These are phyloP conservation scores for Pythium brassicae DNA, from an alignment of 352 stramenopile species.

Conservation along the genomic window DNA sequence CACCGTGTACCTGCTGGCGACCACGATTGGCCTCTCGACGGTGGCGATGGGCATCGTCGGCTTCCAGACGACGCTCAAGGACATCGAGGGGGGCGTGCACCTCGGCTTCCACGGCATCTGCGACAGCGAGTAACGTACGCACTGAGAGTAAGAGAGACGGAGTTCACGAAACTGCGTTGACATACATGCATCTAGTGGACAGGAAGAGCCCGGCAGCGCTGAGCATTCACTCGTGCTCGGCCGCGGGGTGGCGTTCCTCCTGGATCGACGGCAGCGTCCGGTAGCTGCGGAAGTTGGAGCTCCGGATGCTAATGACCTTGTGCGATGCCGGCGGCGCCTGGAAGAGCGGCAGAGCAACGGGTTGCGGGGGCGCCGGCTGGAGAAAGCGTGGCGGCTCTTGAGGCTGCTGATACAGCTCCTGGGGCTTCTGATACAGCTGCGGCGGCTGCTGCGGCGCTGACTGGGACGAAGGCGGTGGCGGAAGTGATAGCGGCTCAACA, in stretches of 20 bases:
- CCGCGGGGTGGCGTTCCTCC: slow-evolving; percentile 18
- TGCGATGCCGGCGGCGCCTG: slow-evolving; percentile 14
- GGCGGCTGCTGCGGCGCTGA: background rate
- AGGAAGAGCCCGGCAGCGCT: background rate
- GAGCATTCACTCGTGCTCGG: slow-evolving; percentile 9
- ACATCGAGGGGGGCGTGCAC: slow-evolving; percentile 52
- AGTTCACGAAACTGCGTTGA: slow-evolving; percentile 1
- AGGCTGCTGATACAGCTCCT: background rate
- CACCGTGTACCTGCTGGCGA: slow-evolving; percentile 71
- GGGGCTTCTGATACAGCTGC: background rate
- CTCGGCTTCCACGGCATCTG: slow-evolving; percentile 73
- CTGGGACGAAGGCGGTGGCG: background rate
- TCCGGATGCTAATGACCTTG: slow-evolving; percentile 59
- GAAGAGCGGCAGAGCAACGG: background rate
- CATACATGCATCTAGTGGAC: background rate
- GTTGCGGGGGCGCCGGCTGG: background rate
- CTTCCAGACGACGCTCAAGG: slow-evolving; percentile 42
- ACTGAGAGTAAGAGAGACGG: too few species aligned
- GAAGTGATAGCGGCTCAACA: background rate
- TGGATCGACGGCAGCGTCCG: slow-evolving; percentile 35
- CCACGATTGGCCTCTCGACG: slow-evolving; percentile 68
- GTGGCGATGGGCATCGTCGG: slow-evolving; percentile 69
- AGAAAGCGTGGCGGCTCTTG: background rate
- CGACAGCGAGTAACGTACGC: slow-evolving; percentile 44
- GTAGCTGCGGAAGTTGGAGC: slow-evolving; percentile 26